These are phyloP conservation scores for Cucurbita argyrosperma DNA, from an alignment of 306 rosid genomes.

Conservation along the genomic window DNA sequence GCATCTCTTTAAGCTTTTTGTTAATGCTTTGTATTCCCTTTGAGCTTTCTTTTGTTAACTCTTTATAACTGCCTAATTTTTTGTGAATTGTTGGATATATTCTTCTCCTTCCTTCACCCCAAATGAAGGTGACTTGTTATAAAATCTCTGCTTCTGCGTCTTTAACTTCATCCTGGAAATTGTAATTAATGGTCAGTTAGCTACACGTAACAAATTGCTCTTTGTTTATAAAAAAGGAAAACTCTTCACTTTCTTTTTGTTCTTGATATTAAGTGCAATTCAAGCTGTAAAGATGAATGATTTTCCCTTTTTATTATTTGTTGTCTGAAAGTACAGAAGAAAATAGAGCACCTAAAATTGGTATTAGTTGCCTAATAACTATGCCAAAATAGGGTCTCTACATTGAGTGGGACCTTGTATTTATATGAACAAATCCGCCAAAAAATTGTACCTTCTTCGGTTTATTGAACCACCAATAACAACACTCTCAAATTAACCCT, in stretches of 20 bases:
- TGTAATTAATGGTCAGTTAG: neutral
- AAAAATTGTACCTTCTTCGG: conserved; percentile 4
- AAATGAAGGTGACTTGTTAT: neutral
- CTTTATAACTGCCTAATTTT: neutral
- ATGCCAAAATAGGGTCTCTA: conserved; percentile 5
- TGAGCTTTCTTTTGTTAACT: no score
- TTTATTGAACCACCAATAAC: neutral
- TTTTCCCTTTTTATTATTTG: neutral
- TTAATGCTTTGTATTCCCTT: neutral
- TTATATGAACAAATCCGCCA: conserved; percentile 6
- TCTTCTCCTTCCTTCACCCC: neutral
- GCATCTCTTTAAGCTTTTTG: neutral
- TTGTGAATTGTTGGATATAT: neutral
- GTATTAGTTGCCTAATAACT: conserved; percentile 1
- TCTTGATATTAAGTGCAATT: neutral
- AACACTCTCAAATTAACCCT: neutral
- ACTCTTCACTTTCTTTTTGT: conserved; percentile 3
- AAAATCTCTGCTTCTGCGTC: neutral
- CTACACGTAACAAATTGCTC: neutral
- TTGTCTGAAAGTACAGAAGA: neutral
- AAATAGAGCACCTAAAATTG: conserved; percentile 1
- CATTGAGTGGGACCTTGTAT: conserved; percentile 7
- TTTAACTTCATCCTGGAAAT: conserved; percentile 2
- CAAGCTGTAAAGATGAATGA: neutral
- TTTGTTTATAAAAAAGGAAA: neutral